These are phyloP conservation scores for Fraxinus angustifolia DNA, from an alignment of 305 asterid species.

Conservation along the genomic window DNA sequence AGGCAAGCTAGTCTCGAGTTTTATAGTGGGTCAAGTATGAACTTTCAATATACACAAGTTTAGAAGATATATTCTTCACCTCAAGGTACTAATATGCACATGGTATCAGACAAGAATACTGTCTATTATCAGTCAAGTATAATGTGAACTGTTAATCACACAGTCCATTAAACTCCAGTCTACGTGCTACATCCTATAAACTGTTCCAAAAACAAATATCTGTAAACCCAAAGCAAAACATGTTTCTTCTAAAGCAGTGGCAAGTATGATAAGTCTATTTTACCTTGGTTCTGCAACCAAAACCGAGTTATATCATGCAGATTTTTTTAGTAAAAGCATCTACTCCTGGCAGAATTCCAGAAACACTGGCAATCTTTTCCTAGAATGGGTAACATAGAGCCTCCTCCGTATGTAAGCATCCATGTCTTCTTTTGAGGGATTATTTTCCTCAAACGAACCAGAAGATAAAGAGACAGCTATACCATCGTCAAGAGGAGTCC, in stretches of 20 bases:
- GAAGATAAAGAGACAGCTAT: conserved; percentile 39
- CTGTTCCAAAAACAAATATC: background rate
- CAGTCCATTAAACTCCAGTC: background rate
- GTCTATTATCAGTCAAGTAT: background rate
- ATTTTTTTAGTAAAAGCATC: background rate
- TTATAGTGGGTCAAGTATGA: background rate
- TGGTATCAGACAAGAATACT: background rate
- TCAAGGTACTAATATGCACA: conserved; percentile 11
- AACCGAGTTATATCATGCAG: background rate
- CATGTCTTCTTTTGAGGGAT: conserved; percentile 38
- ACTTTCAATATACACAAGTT: background rate
- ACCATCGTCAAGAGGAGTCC: conserved; percentile 64
- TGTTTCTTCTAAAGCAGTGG: conserved; percentile 20
- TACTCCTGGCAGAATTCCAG: conserved; percentile 37
- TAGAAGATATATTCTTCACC: background rate
- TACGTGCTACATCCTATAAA: background rate
- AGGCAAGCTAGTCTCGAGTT: background rate
- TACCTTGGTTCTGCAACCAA: conserved; percentile 6
- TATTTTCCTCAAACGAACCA: conserved; percentile 8
- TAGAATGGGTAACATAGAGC: conserved; percentile 36
- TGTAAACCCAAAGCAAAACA: background rate
- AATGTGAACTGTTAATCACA: background rate
- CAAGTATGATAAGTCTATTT: conserved; percentile 12
- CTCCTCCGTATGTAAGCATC: conserved; percentile 34
- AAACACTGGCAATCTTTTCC: conserved; percentile 52